These are phyloP conservation scores for Symmetrospora coprosmae DNA, from an alignment of 768 basidiomycete species.

Conservation along the genomic window DNA sequence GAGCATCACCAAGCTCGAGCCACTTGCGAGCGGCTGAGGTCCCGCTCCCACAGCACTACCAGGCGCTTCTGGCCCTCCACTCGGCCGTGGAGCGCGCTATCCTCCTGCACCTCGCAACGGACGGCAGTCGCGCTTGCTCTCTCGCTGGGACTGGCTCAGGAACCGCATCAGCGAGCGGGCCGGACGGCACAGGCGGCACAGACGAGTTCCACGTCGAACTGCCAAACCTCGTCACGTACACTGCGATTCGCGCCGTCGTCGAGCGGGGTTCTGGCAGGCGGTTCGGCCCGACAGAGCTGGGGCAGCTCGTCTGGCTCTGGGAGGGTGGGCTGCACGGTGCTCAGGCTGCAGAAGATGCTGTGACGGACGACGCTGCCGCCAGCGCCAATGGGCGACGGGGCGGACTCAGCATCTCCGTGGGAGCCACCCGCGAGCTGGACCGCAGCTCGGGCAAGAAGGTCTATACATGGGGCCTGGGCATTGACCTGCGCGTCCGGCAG, in stretches of 20 bases:
- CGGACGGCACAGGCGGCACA: conserved; percentile 20
- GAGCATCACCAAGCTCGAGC: neutral
- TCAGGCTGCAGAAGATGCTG: neutral
- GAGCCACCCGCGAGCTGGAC: conserved; percentile 17
- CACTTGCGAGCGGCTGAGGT: conserved; percentile 7
- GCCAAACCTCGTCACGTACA: conserved; percentile 21
- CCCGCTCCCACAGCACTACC: conserved; percentile 13
- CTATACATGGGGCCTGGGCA: conserved; percentile 30
- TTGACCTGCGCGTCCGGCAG: conserved; percentile 24
- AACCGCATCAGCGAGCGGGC: too few relatives aligned
- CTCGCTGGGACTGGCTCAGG: too few relatives aligned
- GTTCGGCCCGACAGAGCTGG: conserved; percentile 26
- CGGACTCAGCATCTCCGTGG: conserved; percentile 29
- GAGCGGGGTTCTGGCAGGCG: conserved; percentile 22
- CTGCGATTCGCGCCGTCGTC: conserved; percentile 19
- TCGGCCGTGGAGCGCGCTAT: conserved; percentile 29
- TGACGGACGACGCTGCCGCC: neutral
- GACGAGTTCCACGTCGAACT: conserved; percentile 22
- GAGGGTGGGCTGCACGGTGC: conserved; percentile 16
- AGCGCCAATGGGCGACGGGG: conserved; percentile 15
- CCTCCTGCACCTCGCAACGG: conserved; percentile 31
- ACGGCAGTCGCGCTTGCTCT: conserved; percentile 12
- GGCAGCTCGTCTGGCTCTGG: conserved; percentile 31
- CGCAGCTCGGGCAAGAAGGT: conserved; percentile 20
- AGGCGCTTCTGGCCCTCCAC: conserved; percentile 28